Evolutionary conservation across 2,329 filamentous ascomycete species (phyloP), one percentile per base, ranked within the genome.

Genomic region (Dactylellina cionopaga): DNA sequence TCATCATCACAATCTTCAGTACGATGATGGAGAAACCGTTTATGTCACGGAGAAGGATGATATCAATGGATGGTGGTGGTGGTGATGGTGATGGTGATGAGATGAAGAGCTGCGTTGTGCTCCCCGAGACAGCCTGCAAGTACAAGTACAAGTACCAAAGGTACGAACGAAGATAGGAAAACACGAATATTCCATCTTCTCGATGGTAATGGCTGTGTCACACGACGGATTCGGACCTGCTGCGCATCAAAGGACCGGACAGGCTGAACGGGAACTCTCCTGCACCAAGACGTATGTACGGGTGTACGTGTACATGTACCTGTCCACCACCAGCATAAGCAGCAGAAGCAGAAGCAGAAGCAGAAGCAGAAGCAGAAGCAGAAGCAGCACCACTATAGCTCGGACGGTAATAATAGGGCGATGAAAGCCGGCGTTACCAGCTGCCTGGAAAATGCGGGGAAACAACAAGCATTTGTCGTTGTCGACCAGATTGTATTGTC

Each of bases 401-500:
- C 51, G 64, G 41, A 71, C 51, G 43, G 66, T 56, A 71, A 71
- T 71, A 71, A 71, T 64, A 71, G 46, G 46, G 54, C 54, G 63
- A 59, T 68, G 63, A 68, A 46, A 60, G 49, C 55, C 58, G 66
- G 66, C 66, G 64, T 58, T 71, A 63, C 66, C 66, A 64, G 56
- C 66, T 31, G 66, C 51, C 58, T 71, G 66, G 65, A 51, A 71
- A 71, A 64, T 71, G 66, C 66, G 66, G 66, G 66, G 66, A 71
- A 70, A 56, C 29, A 25, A 51, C 47, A 56, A 63, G 65, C 49
- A 56, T 56, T 25, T 15, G n/a, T 51, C 47, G 35, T 44, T 29
- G 35, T 59, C 46, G 35, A 22, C 55, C 47, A 33, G 46, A 49
- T 59, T 25, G 29, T 44, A n/a, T n/a, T n/a, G n/a, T 37, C 29